A percentile compares a stretch with the other conserved stretches of the same genome.
phyloP scores from a whole-genome alignment of 441 rosid genomes.

The Populus hybrid region DNA sequence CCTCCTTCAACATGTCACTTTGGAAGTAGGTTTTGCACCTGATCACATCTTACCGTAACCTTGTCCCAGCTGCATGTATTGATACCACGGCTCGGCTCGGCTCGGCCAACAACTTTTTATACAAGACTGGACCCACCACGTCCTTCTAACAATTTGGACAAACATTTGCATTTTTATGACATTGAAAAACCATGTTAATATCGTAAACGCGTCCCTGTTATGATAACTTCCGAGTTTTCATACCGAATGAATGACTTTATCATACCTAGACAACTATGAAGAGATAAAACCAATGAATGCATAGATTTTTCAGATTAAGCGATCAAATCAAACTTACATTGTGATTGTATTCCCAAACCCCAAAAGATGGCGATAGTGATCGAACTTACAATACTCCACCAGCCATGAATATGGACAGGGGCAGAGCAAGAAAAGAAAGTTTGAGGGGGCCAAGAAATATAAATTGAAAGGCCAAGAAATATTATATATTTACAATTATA shows the following conservation, averaged over 20 bases:
- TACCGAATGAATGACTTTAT: not conserved
- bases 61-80: not conserved
- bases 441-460: too few relatives aligned
- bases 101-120: not conserved
- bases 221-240: not conserved
- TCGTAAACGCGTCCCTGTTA: not conserved
- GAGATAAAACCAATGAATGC: too few relatives aligned
- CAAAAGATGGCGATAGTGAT: too few relatives aligned
- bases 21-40: not conserved
- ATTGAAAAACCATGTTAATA: not conserved
- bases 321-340: too few relatives aligned
- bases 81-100: not conserved
- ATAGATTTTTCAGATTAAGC: too few relatives aligned
- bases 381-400: too few relatives aligned
- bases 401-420: too few relatives aligned
- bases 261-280: not conserved
- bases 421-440: too few relatives aligned
- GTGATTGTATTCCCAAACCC: too few relatives aligned
- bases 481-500: too few relatives aligned
- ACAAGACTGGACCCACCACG: not conserved
- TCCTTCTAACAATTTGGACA: not conserved
- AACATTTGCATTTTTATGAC: not conserved
- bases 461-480: too few relatives aligned
- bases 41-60: not conserved
- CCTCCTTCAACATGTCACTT: not conserved